Percentiles rank a stretch among this genome's conserved stretches.
Conservation (phyloP, 139 green algal species). For the Haematococcus lacustris region DNA sequence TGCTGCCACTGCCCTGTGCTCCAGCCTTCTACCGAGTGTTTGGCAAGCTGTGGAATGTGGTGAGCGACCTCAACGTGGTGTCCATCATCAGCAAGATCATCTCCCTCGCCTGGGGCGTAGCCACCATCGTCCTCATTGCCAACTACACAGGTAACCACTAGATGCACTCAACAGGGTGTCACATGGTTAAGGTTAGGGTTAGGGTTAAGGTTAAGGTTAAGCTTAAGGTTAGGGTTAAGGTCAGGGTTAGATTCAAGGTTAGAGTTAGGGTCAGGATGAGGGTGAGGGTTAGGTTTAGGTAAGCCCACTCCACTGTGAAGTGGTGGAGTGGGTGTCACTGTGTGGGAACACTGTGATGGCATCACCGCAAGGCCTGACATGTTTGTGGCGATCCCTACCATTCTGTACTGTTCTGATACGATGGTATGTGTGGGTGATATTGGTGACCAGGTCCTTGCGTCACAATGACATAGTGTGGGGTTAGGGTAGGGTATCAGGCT, state of each 20-base stretch:
- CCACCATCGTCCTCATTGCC: slow-evolving; percentile 1
- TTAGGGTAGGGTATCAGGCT: too few relatives aligned
- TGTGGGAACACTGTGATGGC: too few relatives aligned
- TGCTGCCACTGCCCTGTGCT: neutral
- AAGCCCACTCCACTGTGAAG: neutral
- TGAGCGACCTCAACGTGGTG: neutral
- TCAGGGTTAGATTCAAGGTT: neutral
- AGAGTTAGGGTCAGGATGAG: neutral
- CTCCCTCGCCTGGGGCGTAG: neutral
- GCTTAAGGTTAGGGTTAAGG: neutral
- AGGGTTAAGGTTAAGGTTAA: too few relatives aligned
- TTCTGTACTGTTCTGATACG: too few relatives aligned
- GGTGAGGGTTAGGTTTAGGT: neutral
- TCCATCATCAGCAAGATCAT: slow-evolving; percentile 2
- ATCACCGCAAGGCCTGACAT: too few relatives aligned
- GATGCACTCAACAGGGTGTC: too few relatives aligned
- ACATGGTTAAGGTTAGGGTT: neutral
- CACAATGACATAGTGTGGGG: too few relatives aligned
- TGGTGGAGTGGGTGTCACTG: too few relatives aligned
- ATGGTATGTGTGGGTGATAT: too few relatives aligned
- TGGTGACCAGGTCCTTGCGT: too few relatives aligned
- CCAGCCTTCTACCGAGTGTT: slow-evolving; percentile 2
- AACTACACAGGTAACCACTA: slow-evolving; percentile 2
- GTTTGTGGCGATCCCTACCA: too few relatives aligned
- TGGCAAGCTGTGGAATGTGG: slow-evolving; percentile 4